Base-by-base conservation (phyloP, 2,329 filamentous ascomycete species). In the Phoma sp. region DNA sequence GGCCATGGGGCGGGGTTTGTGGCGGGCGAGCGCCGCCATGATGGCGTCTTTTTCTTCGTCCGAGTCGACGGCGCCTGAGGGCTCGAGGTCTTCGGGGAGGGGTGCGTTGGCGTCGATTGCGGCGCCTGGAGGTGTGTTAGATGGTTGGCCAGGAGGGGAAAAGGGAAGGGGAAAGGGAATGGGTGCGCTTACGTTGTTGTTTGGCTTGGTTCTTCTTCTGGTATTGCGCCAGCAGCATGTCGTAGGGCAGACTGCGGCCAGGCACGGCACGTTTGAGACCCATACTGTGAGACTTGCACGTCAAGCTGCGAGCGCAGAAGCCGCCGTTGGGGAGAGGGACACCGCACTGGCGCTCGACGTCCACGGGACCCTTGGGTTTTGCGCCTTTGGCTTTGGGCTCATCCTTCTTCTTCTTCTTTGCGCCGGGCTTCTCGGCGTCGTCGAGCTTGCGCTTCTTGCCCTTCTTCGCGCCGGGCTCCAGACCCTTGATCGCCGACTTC, bases 131-230 rank as follows among this genome's bases (percentile, higher is more conserved):
- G 46, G 30, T 64, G 47, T 65, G 55, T 18, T 18, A 18, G 18
- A 18, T 18, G 18, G 18, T 18, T 18, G 18, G 18, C 18, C 2
- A 18, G 18, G 18, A 18, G 18, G 18, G 18, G 18, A 18, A 2
- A 18, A 38, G 9, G 4, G 7, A 14, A 1, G 14, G 9, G 13
- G 13, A 9, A 11, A 3, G 13, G 9, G 32, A 11, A 13, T 33
- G 32, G 7, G 13, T 8, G 3, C 32, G 83, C 88, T 78, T 82
- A 93, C 91, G 96, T 76, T 98, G 95, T 78, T 96, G 91, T 70
- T 96, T 96, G 22, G 95, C 95, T 75, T 98, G 95, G 68, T 99
- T 99, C 82, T 97, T 98, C 83, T 98, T 97, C 88, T 82, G 79
- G 57, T 81, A 82, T 51, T 81, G 79, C 32, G 73, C 73, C 11